A percentile compares a stretch with the other conserved stretches of the same genome.
These are phyloP conservation scores for Glutinoglossum americanum DNA, from an alignment of 495 filamentous ascomycete genomes.

Conservation along the genomic window DNA sequence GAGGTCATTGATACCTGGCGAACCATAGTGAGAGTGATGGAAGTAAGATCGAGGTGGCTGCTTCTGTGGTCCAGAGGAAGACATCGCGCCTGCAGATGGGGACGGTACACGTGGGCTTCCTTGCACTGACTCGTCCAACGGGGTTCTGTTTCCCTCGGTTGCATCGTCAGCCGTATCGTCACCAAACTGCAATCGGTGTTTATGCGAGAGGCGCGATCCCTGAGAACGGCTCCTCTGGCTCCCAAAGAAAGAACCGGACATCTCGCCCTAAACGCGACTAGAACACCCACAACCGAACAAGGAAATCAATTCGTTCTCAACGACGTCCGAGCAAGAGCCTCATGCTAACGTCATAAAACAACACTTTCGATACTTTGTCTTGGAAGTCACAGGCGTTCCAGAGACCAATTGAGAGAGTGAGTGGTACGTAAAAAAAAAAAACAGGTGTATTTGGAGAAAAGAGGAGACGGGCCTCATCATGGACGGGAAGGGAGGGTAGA, in stretches of 20 bases:
- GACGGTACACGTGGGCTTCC: neutral
- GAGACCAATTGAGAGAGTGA: neutral
- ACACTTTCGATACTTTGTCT: neutral
- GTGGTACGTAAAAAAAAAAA: neutral
- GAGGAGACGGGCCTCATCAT: neutral
- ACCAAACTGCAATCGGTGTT: neutral
- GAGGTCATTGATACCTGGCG: slow-evolving; percentile 28
- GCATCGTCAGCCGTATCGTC: neutral
- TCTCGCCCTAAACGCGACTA: neutral
- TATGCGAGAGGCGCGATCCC: neutral
- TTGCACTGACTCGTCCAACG: neutral
- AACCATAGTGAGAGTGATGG: slow-evolving; percentile 45
- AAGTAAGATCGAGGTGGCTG: slow-evolving; percentile 62
- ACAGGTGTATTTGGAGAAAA: neutral
- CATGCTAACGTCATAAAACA: neutral
- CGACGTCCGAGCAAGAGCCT: neutral
- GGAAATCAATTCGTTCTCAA: neutral
- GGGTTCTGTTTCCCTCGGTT: neutral
- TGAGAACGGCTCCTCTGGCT: neutral
- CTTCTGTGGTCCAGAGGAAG: slow-evolving; percentile 30
- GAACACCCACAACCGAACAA: neutral
- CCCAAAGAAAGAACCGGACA: neutral
- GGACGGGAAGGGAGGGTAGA: neutral
- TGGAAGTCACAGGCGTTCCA: neutral
- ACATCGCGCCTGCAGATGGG: neutral